These are phyloP conservation scores for Chimonanthus salicifolius DNA, from an alignment of 164 flowering plant genomes.

Conservation along the genomic window DNA sequence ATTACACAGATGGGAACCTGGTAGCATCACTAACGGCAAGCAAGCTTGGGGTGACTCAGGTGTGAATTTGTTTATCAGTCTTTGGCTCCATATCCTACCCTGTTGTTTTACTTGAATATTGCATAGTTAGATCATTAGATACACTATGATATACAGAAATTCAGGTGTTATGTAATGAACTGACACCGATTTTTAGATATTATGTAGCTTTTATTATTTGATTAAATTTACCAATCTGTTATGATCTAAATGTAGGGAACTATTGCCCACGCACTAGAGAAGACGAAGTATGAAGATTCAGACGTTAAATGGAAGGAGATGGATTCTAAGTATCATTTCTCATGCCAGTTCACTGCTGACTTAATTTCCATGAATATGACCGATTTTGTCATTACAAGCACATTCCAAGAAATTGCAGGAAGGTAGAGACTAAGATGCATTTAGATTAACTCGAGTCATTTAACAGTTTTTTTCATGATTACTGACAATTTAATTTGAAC, in stretches of 20 bases:
- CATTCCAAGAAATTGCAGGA: constrained; percentile 96
- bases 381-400: constrained; percentile 95
- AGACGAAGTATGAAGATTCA: constrained; percentile 93
- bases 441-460: neutral
- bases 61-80: constrained; percentile 13
- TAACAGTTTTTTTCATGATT: neutral
- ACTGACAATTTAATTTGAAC: neutral
- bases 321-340: constrained; percentile 83
- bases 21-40: constrained; percentile 85
- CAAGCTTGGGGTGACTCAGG: constrained; percentile 83
- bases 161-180: neutral
- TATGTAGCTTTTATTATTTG: neutral
- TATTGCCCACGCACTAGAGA: constrained; percentile 97
- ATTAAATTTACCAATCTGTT: neutral
- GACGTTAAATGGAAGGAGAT: constrained; percentile 80
- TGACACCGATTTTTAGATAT: neutral
- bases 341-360: constrained; percentile 96
- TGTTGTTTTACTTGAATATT: too few species aligned
- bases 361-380: constrained; percentile 81
- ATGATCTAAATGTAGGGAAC: constrained; percentile 50
- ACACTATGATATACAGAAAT: neutral
- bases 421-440: constrained; percentile 31
- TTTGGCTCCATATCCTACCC: neutral
- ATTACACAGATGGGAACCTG: constrained; percentile 86
- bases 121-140: neutral